Percentiles rank a stretch among this genome's conserved stretches.
Conservation (phyloP, 2,329 filamentous ascomycete species). For the Dactylonectria macrodidyma region DNA sequence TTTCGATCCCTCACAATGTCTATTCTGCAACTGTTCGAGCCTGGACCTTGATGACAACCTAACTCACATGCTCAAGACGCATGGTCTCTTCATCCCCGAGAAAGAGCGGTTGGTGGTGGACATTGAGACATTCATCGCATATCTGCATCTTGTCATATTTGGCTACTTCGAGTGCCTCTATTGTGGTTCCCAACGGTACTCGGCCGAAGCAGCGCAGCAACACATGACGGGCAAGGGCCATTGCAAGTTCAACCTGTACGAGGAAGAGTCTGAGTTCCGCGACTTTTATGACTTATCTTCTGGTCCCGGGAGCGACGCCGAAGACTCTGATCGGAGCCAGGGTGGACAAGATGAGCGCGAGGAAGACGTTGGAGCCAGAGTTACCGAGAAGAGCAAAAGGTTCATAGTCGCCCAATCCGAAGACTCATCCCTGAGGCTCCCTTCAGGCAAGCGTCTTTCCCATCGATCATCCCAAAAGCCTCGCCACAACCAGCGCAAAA, state of each 20-base stretch:
- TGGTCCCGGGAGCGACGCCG: no score
- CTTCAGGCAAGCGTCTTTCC: slow-evolving; percentile 40
- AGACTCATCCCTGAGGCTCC: slow-evolving; percentile 23
- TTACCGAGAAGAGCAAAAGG: no score
- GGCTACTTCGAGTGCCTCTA: slow-evolving; percentile 65
- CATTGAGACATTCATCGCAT: slow-evolving; percentile 61
- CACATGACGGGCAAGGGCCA: slow-evolving; percentile 67
- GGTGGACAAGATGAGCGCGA: neutral
- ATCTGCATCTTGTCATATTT: slow-evolving; percentile 64
- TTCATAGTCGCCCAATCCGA: neutral
- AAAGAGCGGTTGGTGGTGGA: slow-evolving; percentile 60
- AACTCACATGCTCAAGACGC: slow-evolving; percentile 63
- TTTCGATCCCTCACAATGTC: slow-evolving; percentile 47
- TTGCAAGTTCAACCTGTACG: slow-evolving; percentile 59
- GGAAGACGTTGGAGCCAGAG: no score
- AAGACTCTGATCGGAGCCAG: neutral
- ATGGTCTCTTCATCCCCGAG: slow-evolving; percentile 62
- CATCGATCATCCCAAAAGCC: slow-evolving; percentile 22
- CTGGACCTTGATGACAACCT: slow-evolving; percentile 55
- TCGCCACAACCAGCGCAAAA: no score
- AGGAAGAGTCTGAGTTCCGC: slow-evolving; percentile 60
- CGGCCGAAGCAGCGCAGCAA: slow-evolving; percentile 62
- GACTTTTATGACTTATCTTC: slow-evolving; percentile 36
- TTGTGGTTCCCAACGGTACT: slow-evolving; percentile 61
- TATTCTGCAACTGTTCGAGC: slow-evolving; percentile 58